These are phyloP conservation scores for Aspergillus sojae DNA, from an alignment of 2,329 filamentous ascomycete genomes.

Conservation along the genomic window DNA sequence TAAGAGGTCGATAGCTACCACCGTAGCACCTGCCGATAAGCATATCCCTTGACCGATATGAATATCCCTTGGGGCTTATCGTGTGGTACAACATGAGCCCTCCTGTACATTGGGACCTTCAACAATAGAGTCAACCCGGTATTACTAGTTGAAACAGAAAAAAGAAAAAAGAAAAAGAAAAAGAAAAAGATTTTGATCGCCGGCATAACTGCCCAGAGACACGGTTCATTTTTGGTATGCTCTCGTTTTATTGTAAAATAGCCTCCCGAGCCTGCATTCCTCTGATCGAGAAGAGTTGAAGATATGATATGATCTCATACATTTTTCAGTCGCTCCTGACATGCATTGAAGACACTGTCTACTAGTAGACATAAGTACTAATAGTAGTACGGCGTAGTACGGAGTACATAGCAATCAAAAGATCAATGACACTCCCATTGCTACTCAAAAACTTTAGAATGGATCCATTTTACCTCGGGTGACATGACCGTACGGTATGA, in stretches of 20 bases:
- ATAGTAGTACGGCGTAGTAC: background rate
- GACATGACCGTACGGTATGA: conserved; percentile 10
- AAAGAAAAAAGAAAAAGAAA: background rate
- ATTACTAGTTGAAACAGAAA: background rate
- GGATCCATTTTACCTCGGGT: conserved; percentile 2
- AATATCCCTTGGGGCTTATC: conserved; percentile 1
- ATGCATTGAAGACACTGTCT: background rate
- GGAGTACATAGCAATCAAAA: background rate
- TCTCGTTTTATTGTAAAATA: background rate
- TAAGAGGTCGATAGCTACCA: background rate
- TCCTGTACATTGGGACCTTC: background rate
- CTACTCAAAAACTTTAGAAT: background rate
- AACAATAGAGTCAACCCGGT: background rate
- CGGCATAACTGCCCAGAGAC: background rate
- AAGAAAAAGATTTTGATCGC: background rate
- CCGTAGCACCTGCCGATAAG: conserved; percentile 10
- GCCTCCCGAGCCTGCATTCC: background rate
- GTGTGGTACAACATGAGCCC: conserved; percentile 10
- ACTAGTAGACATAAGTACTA: background rate
- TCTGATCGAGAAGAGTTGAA: background rate
- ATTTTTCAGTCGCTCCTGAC: background rate
- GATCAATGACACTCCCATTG: background rate
- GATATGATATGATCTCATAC: background rate
- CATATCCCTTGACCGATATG: conserved; percentile 11
- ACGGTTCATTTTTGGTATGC: background rate